phyloP scores from a whole-genome alignment of 2,329 filamentous ascomycete genomes.

The Rutstroemia sp. region DNA sequence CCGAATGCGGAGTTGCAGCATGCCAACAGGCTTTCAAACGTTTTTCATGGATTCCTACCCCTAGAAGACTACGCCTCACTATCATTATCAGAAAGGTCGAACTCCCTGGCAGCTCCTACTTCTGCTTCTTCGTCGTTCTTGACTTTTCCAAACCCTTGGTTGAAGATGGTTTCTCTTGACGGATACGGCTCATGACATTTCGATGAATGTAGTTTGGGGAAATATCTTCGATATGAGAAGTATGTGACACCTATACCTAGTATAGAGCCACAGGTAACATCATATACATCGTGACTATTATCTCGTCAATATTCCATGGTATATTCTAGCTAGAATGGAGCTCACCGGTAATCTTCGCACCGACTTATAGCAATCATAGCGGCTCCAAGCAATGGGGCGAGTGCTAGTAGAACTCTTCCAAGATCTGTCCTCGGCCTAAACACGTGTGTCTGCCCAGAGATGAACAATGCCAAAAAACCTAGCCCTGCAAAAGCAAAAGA shows the following conservation, averaged over 20 bases:
- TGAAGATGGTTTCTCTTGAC: conserved; percentile 24
- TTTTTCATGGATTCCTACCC: not conserved
- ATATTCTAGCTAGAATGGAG: not conserved
- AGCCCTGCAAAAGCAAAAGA: conserved; percentile 74
- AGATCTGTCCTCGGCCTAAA: conserved; percentile 42
- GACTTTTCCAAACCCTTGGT: conserved; percentile 27
- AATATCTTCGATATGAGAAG: conserved; percentile 61
- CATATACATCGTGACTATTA: conserved; percentile 55
- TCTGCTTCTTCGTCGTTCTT: conserved; percentile 27
- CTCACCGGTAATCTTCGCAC: conserved; percentile 56
- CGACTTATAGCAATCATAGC: conserved; percentile 62
- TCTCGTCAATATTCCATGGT: not conserved
- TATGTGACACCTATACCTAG: conserved; percentile 54
- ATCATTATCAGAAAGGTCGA: conserved; percentile 6
- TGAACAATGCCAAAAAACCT: conserved; percentile 64
- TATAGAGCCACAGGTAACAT: conserved; percentile 54
- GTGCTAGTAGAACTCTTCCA: conserved; percentile 47
- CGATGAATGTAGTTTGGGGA: conserved; percentile 45
- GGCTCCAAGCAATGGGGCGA: conserved; percentile 53
- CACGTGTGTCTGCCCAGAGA: conserved; percentile 58
- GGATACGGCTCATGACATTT: conserved; percentile 52
- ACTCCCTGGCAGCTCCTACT: conserved; percentile 12
- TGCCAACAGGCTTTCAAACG: not conserved
- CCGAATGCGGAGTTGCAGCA: not conserved
- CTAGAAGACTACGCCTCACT: not conserved